These are phyloP conservation scores for Leccinum subgranulosum DNA, from an alignment of 768 basidiomycete genomes.

Conservation along the genomic window DNA sequence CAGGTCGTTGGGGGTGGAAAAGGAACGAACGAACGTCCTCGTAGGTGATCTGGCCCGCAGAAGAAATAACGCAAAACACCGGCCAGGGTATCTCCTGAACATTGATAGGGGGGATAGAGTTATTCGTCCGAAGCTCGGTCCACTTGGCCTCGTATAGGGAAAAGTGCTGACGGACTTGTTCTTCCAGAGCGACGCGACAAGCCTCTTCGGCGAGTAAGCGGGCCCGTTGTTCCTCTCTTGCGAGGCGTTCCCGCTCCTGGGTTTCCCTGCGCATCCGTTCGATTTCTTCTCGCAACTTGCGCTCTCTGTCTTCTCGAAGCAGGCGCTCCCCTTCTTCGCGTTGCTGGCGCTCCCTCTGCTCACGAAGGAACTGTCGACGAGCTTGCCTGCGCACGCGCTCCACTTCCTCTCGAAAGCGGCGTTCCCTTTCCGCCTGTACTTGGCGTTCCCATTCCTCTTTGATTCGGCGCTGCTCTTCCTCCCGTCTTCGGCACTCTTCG, in stretches of 20 bases:
- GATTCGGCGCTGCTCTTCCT: neutral
- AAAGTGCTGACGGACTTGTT: constrained; percentile 13
- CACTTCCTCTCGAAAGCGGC: constrained; percentile 6
- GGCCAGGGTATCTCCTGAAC: constrained; percentile 47
- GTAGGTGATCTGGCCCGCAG: constrained; percentile 34
- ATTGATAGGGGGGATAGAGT: constrained; percentile 16
- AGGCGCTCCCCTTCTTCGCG: constrained; percentile 12
- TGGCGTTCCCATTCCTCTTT: constrained; percentile 13
- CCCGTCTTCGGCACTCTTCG: constrained; percentile 3
- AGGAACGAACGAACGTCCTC: constrained; percentile 39
- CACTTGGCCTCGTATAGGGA: constrained; percentile 36
- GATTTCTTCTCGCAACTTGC: constrained; percentile 13
- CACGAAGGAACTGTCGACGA: neutral
- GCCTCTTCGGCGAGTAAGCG: constrained; percentile 20
- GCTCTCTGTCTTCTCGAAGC: constrained; percentile 6
- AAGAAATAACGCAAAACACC: constrained; percentile 21
- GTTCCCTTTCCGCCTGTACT: constrained; percentile 1
- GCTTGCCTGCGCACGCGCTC: neutral
- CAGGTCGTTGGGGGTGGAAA: constrained; percentile 33
- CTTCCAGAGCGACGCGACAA: constrained; percentile 7
- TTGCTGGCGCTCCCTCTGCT: neutral
- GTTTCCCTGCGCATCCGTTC: constrained; percentile 10
- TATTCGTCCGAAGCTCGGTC: constrained; percentile 30
- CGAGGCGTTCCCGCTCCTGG: constrained; percentile 13
- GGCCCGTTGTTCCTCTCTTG: constrained; percentile 16